Percentiles rank a stretch among this genome's conserved stretches.
These are phyloP conservation scores for Penicillium bialowiezense DNA, from an alignment of 495 filamentous ascomycete genomes.

Conservation along the genomic window DNA sequence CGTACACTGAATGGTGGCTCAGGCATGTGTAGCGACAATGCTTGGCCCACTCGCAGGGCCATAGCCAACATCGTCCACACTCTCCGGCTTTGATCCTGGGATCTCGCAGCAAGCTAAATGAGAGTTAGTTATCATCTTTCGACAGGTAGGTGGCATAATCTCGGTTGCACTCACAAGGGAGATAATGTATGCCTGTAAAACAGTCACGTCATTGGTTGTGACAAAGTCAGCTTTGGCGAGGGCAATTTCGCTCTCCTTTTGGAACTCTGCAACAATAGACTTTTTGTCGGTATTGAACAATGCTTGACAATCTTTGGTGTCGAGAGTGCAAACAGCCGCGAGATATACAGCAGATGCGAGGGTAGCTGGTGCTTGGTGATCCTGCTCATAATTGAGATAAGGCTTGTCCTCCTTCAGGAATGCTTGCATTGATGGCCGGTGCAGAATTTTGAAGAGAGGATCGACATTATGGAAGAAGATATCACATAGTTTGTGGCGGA, in stretches of 20 bases:
- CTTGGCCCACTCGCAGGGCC: slow-evolving; percentile 64
- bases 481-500: slow-evolving; percentile 22
- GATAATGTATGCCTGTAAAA: slow-evolving; percentile 57
- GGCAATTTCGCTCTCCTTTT: slow-evolving; percentile 46
- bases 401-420: slow-evolving; percentile 28
- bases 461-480: slow-evolving; percentile 37
- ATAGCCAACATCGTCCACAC: slow-evolving; percentile 64
- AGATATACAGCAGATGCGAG: slow-evolving; percentile 53
- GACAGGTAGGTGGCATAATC: too few species aligned
- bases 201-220: slow-evolving; percentile 51
- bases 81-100: slow-evolving; percentile 37
- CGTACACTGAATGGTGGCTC: slow-evolving; percentile 32
- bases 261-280: slow-evolving; percentile 41
- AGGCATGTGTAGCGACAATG: slow-evolving; percentile 57
- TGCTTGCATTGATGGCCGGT: slow-evolving; percentile 31
- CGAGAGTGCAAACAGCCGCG: slow-evolving; percentile 44
- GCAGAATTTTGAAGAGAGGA: slow-evolving; percentile 40
- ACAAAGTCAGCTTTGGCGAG: slow-evolving; percentile 52
- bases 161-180: slow-evolving; percentile 44
- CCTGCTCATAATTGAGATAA: slow-evolving; percentile 32
- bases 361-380: slow-evolving; percentile 35
- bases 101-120: slow-evolving; percentile 42
- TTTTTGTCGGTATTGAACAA: slow-evolving; percentile 40
- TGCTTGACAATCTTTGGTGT: slow-evolving; percentile 36
- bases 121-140: too few species aligned